phyloP scores from a whole-genome alignment of 768 basidiomycete species.

The Kwoniella sp. region DNA sequence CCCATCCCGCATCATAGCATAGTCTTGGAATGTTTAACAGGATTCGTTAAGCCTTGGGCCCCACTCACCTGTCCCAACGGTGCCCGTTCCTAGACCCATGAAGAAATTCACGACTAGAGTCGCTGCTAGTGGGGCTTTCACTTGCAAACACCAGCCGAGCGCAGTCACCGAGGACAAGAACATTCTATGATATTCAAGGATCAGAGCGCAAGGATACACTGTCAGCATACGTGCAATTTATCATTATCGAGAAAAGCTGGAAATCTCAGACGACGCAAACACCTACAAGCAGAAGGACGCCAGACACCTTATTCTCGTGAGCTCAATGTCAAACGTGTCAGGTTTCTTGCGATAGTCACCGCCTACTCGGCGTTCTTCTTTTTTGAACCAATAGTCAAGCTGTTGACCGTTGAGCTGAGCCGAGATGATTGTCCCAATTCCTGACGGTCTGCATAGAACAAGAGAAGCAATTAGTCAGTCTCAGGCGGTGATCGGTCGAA shows the following conservation, averaged over 20 bases:
- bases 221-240: background rate
- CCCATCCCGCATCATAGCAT: too few species aligned
- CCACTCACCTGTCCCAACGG: conserved; percentile 34
- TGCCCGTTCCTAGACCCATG: conserved; percentile 43
- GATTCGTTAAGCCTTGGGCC: background rate
- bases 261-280: background rate
- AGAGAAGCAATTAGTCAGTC: background rate
- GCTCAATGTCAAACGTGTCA: conserved; percentile 43
- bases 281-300: conserved; percentile 47
- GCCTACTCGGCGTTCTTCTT: conserved; percentile 52
- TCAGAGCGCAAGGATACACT: background rate
- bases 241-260: too few species aligned
- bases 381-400: conserved; percentile 69
- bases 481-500: too few species aligned
- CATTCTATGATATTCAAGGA: conserved; percentile 19
- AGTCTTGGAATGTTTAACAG: too few species aligned
- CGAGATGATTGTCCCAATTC: conserved; percentile 70
- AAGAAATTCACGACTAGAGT: conserved; percentile 54
- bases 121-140: conserved; percentile 47
- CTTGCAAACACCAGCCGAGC: conserved; percentile 54
- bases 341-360: conserved; percentile 39
- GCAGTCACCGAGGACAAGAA: conserved; percentile 43
- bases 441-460: conserved; percentile 64
- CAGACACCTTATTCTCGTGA: conserved; percentile 26
- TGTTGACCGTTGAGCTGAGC: conserved; percentile 65